These are phyloP conservation scores for Ajuga chamaepitys DNA, from an alignment of 257 asterid species.

Conservation along the genomic window DNA sequence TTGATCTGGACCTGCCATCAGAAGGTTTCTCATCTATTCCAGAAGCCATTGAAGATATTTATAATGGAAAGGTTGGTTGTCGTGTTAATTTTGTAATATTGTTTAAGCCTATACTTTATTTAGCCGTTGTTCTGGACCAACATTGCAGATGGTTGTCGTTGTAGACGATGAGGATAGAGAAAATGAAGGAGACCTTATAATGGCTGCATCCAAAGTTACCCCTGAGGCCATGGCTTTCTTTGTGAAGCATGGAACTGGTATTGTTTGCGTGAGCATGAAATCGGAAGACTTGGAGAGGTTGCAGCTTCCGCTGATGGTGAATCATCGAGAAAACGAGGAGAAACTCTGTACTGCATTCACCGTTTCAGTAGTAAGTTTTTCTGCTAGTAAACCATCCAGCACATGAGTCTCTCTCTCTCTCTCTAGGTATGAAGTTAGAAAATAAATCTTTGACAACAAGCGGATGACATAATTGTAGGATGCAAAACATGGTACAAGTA, in stretches of 20 bases:
- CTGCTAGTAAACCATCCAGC: background rate
- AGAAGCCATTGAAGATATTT: constrained; percentile 84
- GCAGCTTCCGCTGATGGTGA: constrained; percentile 86
- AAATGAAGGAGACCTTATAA: constrained; percentile 91
- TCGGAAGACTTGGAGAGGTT: constrained; percentile 79
- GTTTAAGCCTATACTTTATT: background rate
- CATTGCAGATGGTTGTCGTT: constrained; percentile 81
- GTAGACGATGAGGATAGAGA: constrained; percentile 96
- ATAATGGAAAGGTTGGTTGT: constrained; percentile 53
- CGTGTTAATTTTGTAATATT: background rate
- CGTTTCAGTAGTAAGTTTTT: constrained; percentile 64
- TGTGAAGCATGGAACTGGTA: constrained; percentile 92
- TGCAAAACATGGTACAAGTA: constrained; percentile 81
- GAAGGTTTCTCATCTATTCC: constrained; percentile 71
- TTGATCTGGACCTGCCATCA: constrained; percentile 65
- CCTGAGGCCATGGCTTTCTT: constrained; percentile 92
- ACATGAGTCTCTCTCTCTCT: background rate
- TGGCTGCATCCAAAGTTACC: constrained; percentile 92
- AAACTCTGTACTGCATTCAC: constrained; percentile 90
- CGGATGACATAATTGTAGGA: constrained; percentile 44
- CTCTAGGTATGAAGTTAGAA: background rate
- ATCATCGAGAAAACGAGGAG: constrained; percentile 79
- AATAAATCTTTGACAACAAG: no score
- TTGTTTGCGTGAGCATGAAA: constrained; percentile 95
- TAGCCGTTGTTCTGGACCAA: background rate